Base-by-base conservation (phyloP, 2,329 filamentous ascomycete genomes). In the Pseudocercospora pini-densiflorae region DNA sequence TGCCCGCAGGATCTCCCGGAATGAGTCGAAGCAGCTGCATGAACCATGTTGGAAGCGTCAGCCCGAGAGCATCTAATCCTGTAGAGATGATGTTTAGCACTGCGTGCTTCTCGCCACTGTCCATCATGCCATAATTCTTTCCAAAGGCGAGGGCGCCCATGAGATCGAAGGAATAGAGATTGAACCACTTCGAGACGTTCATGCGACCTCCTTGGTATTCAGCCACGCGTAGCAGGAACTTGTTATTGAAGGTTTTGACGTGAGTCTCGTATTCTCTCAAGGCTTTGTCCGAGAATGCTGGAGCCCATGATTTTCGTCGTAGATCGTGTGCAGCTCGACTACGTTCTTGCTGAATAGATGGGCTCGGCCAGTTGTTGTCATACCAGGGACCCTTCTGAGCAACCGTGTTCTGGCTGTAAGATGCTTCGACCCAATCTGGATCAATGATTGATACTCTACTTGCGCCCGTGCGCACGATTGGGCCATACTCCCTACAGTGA, bases 241-340 rank as follows among this genome's bases (percentile, higher is more conserved):
- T 43, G 16, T 16, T 3, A 43, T 43, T 43, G 40, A 43, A 43
- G 1, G 16, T 43, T 5, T n/a, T 43, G 40, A 43, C 16, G 40
- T 43, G 40, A 43, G 2, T 43, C n/a, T 43, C 40, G 66, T 83
- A 83, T 3, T 77, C 79, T 3, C 80, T 75, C 23, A 83, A 63
- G 4, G 78, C 76, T 62, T 77, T 78, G 64, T 80, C 77, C 62
- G 77, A 78, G 70, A 83, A 83, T 0, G 76, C 81, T 6, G 73
- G 68, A 58, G 76, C 78, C 81, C 81, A 84, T 21, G 80, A 72
- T 9, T 78, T 73, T 8, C 81, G 75, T 24, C 81, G 75, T 10
- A 73, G 71, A 64, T 81, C 79, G 7, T 43, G 40, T 43, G 40
- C 40, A 43, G 16, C 40, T n/a, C 40, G 40, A 43, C n/a, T 19